Evolutionary conservation across 257 asterid genomes (phyloP).

Genomic region (Solanum dulcamara): DNA sequence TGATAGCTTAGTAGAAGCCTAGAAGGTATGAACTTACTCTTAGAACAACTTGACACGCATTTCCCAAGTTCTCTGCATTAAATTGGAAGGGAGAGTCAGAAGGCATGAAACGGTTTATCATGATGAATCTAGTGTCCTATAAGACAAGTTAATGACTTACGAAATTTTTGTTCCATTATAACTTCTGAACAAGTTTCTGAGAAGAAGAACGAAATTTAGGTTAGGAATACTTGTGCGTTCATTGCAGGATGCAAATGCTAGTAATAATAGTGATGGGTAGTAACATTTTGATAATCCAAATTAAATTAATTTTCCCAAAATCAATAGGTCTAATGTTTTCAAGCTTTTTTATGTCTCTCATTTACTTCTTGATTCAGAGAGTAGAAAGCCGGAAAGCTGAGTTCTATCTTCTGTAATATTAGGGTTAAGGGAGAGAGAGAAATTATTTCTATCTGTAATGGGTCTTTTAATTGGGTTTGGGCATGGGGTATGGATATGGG

Average conservation of each 20-base stretch:
- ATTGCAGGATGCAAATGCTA: neutral
- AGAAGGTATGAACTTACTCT: constrained; percentile 10
- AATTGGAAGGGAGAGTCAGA: neutral
- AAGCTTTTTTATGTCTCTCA: neutral
- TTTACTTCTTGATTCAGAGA: neutral
- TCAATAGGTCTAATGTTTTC: neutral
- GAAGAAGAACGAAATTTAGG: neutral
- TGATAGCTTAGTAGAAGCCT: no score
- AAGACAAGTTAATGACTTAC: constrained; percentile 17
- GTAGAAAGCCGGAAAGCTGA: neutral
- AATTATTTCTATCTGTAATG: no score
- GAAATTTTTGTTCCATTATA: constrained; percentile 3
- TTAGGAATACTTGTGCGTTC: neutral
- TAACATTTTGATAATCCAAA: neutral
- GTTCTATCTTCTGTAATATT: neutral
- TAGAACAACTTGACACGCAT: constrained; percentile 27
- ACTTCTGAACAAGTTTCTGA: constrained; percentile 60
- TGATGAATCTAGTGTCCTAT: neutral
- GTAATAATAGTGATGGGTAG: neutral
- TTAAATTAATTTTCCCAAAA: neutral
- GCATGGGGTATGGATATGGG: no score
- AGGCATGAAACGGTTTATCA: neutral
- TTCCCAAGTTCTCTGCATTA: constrained; percentile 19
- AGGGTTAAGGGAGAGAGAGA: no score
- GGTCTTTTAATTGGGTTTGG: no score